These are phyloP conservation scores for Cyclotella distinguenda DNA, from an alignment of 108 stramenopile species.

Conservation along the genomic window DNA sequence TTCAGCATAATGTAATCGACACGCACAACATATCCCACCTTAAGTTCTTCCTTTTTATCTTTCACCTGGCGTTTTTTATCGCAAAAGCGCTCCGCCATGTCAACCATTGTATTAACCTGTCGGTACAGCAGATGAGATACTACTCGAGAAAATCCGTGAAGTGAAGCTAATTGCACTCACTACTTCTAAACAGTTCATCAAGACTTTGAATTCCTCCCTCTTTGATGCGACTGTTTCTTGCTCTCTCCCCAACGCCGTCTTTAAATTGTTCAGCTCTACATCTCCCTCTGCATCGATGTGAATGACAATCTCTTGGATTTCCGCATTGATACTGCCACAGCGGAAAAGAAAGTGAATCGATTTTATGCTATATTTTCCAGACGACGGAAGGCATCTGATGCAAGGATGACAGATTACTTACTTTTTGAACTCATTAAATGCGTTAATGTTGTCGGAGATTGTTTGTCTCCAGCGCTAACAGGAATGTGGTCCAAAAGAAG, in stretches of 20 bases:
- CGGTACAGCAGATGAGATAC: background rate
- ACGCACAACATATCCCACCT: conserved; percentile 7
- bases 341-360: background rate
- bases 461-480: conserved; percentile 5
- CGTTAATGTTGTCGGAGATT: conserved; percentile 16
- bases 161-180: conserved; percentile 14
- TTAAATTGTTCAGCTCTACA: conserved; percentile 22
- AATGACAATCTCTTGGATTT: conserved; percentile 55
- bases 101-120: conserved; percentile 35
- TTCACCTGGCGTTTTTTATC: conserved; percentile 53
- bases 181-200: conserved; percentile 49
- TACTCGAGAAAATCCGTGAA: no score
- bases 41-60: conserved; percentile 55
- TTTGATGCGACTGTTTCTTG: conserved; percentile 13
- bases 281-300: conserved; percentile 43
- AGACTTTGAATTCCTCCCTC: conserved; percentile 40
- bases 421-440: conserved; percentile 18
- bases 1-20: background rate
- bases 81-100: conserved; percentile 52
- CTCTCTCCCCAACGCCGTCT: conserved; percentile 41
- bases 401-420: background rate
- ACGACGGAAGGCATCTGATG: background rate
- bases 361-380: background rate
- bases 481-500: background rate
- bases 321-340: conserved; percentile 34